Base-by-base conservation (phyloP, 176 grass and related monocot genomes). In the Oryza nivara region DNA sequence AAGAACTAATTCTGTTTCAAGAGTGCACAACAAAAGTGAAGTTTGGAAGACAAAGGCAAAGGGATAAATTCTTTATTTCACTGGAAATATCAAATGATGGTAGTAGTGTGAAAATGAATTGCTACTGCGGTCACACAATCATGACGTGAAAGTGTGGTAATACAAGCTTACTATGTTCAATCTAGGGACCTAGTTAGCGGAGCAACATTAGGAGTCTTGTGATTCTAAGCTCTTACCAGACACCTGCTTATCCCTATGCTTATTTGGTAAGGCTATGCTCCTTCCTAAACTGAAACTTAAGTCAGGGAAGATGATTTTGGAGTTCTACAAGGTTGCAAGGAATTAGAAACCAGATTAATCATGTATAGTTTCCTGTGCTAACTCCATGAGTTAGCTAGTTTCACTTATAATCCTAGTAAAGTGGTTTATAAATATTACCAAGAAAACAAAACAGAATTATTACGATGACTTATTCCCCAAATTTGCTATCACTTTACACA, bases 281-380 rank as follows among this genome's bases (percentile, higher is more conserved):
- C 34, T 60, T 87, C 22, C 26, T 46, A 75, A 76, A 76, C 78
- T 76, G 79, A 87, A 87, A 25, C 34, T 68, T 46, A 81, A 22
- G 43, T 49, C 72, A 82, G 7, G 26, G 49, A 58, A 61, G 12
- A 12, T 63, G 38, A 11, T 51, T 83, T 78, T 36, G 72, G 66
- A 88, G n/a, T 16, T 78, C 16, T 73, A 78, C 44, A 72, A 54
- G 41, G 7, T 30, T 52, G n/a, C 41, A 72, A 65, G 67, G 28
- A 68, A 32, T 83, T 83, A 51, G 38, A 77, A 72, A 41, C 49
- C 45, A 72, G 32, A 73, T 66, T 23, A 17, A 65, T 15, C n/a
- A 26, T 88, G 61, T 8, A 41, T 60, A 68, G 12, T 38, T 79
- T 86, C 56, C 34, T 75, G 34, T 60, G 25, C 52, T 38, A 72